A percentile compares a stretch with the other conserved stretches of the same genome.
Conservation (phyloP, 2,329 filamentous ascomycete species). For the Cladophialophora carrionii region DNA sequence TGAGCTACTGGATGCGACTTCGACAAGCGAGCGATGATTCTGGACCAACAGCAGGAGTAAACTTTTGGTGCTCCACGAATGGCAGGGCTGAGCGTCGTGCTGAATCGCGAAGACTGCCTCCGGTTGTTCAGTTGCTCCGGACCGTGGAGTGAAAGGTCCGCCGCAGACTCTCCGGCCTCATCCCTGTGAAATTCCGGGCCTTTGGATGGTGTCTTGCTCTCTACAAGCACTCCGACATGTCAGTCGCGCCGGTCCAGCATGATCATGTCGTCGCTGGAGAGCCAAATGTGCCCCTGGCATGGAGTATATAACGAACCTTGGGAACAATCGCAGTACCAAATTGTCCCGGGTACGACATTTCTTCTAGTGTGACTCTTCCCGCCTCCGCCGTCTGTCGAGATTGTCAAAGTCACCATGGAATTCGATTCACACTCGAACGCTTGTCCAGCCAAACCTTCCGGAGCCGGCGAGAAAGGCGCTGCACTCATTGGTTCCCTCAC, state of each 20-base stretch:
- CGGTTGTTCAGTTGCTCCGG: background rate
- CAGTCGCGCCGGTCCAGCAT: background rate
- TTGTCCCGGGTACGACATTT: background rate
- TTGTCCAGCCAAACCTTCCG: slow-evolving; percentile 15
- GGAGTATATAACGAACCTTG: background rate
- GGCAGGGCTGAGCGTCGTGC: background rate
- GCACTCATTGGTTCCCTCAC: slow-evolving; percentile 26
- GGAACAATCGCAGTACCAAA: background rate
- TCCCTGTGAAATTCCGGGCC: background rate
- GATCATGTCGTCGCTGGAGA: background rate
- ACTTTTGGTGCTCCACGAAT: background rate
- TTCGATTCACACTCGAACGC: background rate
- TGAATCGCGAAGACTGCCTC: background rate
- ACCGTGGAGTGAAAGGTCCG: background rate
- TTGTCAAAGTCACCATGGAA: background rate
- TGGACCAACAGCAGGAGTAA: background rate
- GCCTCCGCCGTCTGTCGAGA: background rate
- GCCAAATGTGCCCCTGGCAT: background rate
- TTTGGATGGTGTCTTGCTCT: background rate
- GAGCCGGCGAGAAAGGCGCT: background rate
- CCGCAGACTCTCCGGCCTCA: no score
- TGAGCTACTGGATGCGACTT: background rate
- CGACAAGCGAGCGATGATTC: background rate
- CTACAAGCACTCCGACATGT: background rate
- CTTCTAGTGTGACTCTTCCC: background rate